Evolutionary conservation across 106 monocot species (phyloP).

Genomic region (Hemerocallis citrina): DNA sequence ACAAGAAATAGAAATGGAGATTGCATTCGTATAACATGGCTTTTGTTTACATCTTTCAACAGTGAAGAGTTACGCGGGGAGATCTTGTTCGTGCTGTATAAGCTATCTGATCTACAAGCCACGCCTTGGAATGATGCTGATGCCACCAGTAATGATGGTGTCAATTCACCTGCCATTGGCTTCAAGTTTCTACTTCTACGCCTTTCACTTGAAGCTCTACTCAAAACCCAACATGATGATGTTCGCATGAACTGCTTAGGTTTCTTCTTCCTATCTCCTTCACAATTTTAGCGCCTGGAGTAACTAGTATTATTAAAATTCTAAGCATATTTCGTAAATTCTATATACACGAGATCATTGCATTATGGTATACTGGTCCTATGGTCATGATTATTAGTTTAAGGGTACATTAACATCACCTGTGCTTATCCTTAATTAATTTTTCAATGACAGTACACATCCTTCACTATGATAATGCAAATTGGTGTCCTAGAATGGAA

Average conservation of each 20-base stretch:
- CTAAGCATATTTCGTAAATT: too few species aligned
- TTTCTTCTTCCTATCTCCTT: conserved; percentile 7
- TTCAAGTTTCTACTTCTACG: conserved; percentile 19
- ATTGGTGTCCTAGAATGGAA: too few species aligned
- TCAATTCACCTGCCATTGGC: conserved; percentile 12
- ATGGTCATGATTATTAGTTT: too few species aligned
- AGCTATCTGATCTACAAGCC: conserved; percentile 40
- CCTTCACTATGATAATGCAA: too few species aligned
- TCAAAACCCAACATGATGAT: conserved; percentile 71
- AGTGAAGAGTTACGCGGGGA: conserved; percentile 95
- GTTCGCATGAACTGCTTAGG: conserved; percentile 94
- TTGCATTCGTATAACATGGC: neutral
- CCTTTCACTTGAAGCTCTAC: conserved; percentile 66
- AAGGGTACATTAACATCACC: too few species aligned
- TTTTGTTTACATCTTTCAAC: conserved; percentile 9
- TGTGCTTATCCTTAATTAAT: too few species aligned
- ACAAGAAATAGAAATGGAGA: neutral
- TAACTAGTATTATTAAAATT: too few species aligned
- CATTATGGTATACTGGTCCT: too few species aligned
- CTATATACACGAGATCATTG: too few species aligned
- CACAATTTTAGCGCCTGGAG: too few species aligned
- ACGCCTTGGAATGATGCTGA: conserved; percentile 40
- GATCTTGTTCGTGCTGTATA: conserved; percentile 82
- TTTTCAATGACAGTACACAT: too few species aligned
- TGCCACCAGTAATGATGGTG: conserved; percentile 1